Conservation (phyloP, 495 filamentous ascomycete genomes). For the Aspergillus homomorphus region DNA sequence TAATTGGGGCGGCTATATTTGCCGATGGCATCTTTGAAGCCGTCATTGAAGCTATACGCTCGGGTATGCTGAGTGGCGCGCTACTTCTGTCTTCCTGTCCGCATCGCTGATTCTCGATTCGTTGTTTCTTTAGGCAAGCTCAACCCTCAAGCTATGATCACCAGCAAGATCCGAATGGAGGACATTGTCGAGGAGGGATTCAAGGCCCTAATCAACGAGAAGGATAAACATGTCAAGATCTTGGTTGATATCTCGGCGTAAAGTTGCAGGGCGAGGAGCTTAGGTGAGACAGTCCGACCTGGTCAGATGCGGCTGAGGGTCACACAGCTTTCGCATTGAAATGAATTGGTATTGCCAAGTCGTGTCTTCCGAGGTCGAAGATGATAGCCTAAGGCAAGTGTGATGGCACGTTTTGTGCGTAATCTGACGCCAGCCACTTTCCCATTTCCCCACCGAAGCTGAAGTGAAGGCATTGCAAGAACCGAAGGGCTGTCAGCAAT, state of each 20-base stretch:
- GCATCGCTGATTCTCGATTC: conserved; percentile 5
- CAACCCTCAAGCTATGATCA: conserved; percentile 50
- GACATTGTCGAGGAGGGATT: conserved; percentile 58
- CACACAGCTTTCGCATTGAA: neutral
- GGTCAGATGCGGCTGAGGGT: conserved; percentile 6
- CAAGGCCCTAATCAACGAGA: conserved; percentile 52
- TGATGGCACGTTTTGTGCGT: neutral
- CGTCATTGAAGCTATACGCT: conserved; percentile 52
- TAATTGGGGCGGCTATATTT: conserved; percentile 34
- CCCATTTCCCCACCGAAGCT: too few relatives aligned
- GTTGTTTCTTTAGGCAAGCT: conserved; percentile 19
- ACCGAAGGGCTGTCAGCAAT: neutral
- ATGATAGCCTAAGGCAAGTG: neutral
- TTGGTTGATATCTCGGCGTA: conserved; percentile 20
- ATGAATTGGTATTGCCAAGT: neutral
- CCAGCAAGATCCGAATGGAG: conserved; percentile 44
- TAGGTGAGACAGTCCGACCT: neutral
- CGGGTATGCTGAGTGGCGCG: conserved; percentile 31
- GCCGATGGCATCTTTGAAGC: conserved; percentile 52
- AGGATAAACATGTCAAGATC: conserved; percentile 50
- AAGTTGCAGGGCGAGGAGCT: neutral
- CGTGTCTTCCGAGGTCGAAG: neutral
- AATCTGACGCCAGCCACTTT: neutral
- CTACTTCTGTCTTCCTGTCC: conserved; percentile 21
- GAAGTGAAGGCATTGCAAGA: neutral